A percentile compares a stretch with the other conserved stretches of the same genome.
Evolutionary conservation across 1,139 yeast species (phyloP).

Genomic region (Saccharomyces hybrid): DNA sequence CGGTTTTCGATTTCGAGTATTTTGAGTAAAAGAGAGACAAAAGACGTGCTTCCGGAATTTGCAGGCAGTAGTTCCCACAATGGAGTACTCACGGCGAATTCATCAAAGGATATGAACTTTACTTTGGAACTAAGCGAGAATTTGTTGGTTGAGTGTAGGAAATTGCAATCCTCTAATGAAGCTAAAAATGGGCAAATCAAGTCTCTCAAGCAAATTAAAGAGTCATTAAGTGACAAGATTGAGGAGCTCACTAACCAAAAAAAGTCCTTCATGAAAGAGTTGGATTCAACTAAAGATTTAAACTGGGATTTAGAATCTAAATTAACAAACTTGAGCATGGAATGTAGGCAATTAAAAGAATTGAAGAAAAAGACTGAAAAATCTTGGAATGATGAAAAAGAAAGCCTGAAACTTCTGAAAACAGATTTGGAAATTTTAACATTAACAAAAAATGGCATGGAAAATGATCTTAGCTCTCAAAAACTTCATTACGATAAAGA

Average conservation of each 20-base stretch:
- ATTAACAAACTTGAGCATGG: slow-evolving; percentile 1
- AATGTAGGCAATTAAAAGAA: slow-evolving; percentile 29
- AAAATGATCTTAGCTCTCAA: slow-evolving; percentile 35
- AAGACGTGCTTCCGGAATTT: slow-evolving; percentile 29
- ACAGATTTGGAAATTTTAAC: slow-evolving; percentile 46
- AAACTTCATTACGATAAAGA: slow-evolving; percentile 37
- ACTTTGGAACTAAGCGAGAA: slow-evolving; percentile 80
- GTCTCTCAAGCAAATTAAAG: slow-evolving; percentile 40
- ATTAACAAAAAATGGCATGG: slow-evolving; percentile 37
- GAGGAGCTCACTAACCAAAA: background rate
- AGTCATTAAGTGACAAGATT: background rate
- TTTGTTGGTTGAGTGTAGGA: slow-evolving; percentile 68
- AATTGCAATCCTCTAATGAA: slow-evolving; percentile 63
- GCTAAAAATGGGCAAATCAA: slow-evolving; percentile 41
- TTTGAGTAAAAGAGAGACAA: slow-evolving; percentile 27
- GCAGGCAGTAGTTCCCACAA: slow-evolving; percentile 24
- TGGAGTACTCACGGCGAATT: slow-evolving; percentile 10
- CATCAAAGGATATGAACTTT: slow-evolving; percentile 53
- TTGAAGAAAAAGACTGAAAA: slow-evolving; percentile 18
- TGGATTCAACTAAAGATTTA: slow-evolving; percentile 1
- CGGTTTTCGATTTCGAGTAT: slow-evolving; percentile 26
- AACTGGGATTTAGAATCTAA: slow-evolving; percentile 6
- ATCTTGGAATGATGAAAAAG: slow-evolving; percentile 29
- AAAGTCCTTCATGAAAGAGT: background rate
- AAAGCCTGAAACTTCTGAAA: slow-evolving; percentile 30